Evolutionary conservation across 768 basidiomycete species (phyloP), one percentile per base, ranked within the genome.

Genomic region (Mrakia frigida): DNA sequence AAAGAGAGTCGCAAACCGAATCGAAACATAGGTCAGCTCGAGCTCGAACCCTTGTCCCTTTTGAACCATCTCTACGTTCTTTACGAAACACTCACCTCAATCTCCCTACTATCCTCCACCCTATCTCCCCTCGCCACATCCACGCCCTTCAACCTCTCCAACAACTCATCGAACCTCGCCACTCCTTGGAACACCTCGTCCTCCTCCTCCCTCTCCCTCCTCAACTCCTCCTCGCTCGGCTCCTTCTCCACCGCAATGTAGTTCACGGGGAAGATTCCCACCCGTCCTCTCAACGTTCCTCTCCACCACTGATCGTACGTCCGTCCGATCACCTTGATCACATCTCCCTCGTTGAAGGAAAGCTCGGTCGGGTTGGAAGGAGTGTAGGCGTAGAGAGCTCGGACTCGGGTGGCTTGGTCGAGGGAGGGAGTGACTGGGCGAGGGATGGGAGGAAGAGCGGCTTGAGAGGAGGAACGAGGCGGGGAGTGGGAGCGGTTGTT

Each of bases 261-360:
- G 82, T 96, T 97, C 28, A 96, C 93, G 0, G 96, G 96, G 83
- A 98, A 98, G 67, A 98, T 98, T 61, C 94, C 94, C 3, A 94
- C 93, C 76, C 92, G 85, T 0, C 93, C 94, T 81, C 89, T 91
- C 63, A 95, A 83, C 80, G 97, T 94, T 0, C 96, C 96, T 33
- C 93, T 85, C 93, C 94, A 98, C 96, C 96, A 98, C 82, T 97
- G 94, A 80, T 92, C 91, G 83, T 96, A 96, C 33, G 90, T 91
- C 35, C 93, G 88, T 82, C 97, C 94, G 33, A 98, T 90, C 21
- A 98, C 95, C 81, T 94, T 93, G 85, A 98, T 94, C 65, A 96
- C 86, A 79, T 97, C 95, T 2, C 94, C 96, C 79, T 91, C 91
- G 70, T 93, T 90, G 81, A 98, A 96, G 1, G 90, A 89, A 1